phyloP scores from a whole-genome alignment of 768 basidiomycete species.

The Hericium erinaceus region DNA sequence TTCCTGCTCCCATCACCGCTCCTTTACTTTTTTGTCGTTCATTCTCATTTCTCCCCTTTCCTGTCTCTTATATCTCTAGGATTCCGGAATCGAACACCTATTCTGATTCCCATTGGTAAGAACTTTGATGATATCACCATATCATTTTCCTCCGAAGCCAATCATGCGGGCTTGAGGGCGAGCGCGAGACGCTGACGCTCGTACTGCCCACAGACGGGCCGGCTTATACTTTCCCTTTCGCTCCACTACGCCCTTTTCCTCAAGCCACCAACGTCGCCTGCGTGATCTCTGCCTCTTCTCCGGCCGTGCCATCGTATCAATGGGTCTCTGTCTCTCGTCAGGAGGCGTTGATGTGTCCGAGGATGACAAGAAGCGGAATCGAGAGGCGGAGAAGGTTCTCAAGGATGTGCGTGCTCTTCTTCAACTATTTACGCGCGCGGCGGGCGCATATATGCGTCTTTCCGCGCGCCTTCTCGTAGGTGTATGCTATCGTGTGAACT shows the following conservation, averaged over 20 bases:
- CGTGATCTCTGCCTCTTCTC: neutral
- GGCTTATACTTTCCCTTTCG: neutral
- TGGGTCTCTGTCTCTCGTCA: slow-evolving; percentile 29
- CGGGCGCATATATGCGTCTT: neutral
- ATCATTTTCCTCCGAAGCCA: neutral
- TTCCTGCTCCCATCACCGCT: neutral
- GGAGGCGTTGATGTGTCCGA: slow-evolving; percentile 65
- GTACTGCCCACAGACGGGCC: neutral
- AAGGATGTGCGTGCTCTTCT: slow-evolving; percentile 46
- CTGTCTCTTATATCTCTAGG: neutral
- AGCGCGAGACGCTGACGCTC: neutral
- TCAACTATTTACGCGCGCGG: slow-evolving; percentile 4
- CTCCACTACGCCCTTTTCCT: neutral
- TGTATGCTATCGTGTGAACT: neutral
- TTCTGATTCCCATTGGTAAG: neutral
- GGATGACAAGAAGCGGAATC: slow-evolving; percentile 55
- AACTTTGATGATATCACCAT: neutral
- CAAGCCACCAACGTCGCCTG: neutral
- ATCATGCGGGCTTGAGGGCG: neutral
- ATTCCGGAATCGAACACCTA: neutral
- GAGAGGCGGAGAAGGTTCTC: slow-evolving; percentile 68
- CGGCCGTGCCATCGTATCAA: neutral
- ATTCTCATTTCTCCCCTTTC: neutral
- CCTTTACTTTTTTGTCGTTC: neutral
- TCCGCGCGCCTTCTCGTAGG: neutral